phyloP scores from a whole-genome alignment of 2,329 filamentous ascomycete species.

The Colletotrichum tropicicola region DNA sequence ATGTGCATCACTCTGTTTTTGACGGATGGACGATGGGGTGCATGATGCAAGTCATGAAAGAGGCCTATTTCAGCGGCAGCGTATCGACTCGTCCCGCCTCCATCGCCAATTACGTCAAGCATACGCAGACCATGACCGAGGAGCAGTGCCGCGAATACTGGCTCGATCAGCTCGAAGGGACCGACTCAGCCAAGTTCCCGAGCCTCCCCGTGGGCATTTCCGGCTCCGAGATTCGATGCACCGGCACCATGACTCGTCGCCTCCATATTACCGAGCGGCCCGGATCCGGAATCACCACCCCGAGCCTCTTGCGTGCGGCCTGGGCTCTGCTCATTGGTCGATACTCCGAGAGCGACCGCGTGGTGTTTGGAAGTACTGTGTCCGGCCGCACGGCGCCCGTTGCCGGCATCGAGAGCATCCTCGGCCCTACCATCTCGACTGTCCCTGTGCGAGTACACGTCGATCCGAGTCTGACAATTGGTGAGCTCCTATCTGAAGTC shows the following conservation, averaged over 20 bases:
- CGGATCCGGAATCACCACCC: constrained; percentile 4
- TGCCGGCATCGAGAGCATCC: constrained; percentile 32
- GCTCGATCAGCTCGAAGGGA: background rate
- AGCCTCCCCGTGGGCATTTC: background rate
- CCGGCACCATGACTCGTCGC: background rate
- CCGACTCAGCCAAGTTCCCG: background rate
- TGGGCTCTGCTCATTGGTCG: constrained; percentile 57
- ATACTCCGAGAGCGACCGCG: constrained; percentile 48
- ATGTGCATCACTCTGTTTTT: constrained; percentile 41
- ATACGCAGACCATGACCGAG: background rate
- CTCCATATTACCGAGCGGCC: background rate
- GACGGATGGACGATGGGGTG: constrained; percentile 40
- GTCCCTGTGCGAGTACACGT: constrained; percentile 50
- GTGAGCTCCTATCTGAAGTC: constrained; percentile 21
- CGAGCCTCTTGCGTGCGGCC: constrained; percentile 46
- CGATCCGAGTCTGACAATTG: constrained; percentile 32
- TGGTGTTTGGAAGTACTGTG: constrained; percentile 47
- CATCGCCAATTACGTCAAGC: constrained; percentile 2
- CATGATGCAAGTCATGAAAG: constrained; percentile 27
- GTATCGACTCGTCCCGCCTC: background rate
- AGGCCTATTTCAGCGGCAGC: constrained; percentile 13
- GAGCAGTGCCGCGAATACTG: background rate
- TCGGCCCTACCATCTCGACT: constrained; percentile 48
- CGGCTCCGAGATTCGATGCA: background rate
- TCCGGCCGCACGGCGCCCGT: constrained; percentile 45